Conservation (phyloP, 2,329 filamentous ascomycete species). For the Clarireedia hainanense region DNA sequence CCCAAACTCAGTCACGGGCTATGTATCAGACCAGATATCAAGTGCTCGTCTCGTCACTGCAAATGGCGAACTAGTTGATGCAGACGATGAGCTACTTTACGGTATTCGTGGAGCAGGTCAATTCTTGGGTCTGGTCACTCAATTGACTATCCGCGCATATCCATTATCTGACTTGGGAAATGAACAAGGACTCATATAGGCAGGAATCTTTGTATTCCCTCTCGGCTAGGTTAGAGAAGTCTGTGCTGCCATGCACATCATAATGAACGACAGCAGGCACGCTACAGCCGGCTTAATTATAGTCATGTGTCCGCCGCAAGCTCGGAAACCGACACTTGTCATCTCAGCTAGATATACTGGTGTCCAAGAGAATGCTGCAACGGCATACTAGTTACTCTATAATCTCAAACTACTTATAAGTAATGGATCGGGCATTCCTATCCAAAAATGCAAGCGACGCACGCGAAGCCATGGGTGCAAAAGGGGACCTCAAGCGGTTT, state of each 20-base stretch:
- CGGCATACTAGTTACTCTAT: neutral
- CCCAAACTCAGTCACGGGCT: constrained; percentile 13
- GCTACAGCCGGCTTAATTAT: constrained; percentile 8
- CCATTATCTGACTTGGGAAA: constrained; percentile 13
- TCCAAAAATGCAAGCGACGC: constrained; percentile 4
- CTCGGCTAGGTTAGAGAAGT: constrained; percentile 24
- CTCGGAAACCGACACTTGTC: neutral
- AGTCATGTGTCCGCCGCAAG: constrained; percentile 7
- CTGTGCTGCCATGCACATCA: constrained; percentile 16
- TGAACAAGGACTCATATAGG: constrained; percentile 21
- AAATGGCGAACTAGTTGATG: constrained; percentile 19
- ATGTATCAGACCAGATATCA: constrained; percentile 23
- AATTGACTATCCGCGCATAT: constrained; percentile 22
- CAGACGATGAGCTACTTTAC: constrained; percentile 22
- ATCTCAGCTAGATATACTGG: constrained; percentile 5
- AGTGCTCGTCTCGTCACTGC: constrained; percentile 25
- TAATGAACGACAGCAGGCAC: constrained; percentile 4
- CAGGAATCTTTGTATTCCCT: constrained; percentile 26
- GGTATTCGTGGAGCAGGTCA: constrained; percentile 27
- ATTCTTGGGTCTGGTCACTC: constrained; percentile 28
- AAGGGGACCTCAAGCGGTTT: constrained; percentile 10
- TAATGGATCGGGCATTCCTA: neutral
- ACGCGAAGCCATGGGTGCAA: constrained; percentile 3
- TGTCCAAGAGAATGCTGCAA: neutral
- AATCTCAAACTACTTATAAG: neutral